Percentiles rank a stretch among this genome's conserved stretches.
phyloP scores from a whole-genome alignment of 2,329 filamentous ascomycete species.

The Aspergillus bombycis region DNA sequence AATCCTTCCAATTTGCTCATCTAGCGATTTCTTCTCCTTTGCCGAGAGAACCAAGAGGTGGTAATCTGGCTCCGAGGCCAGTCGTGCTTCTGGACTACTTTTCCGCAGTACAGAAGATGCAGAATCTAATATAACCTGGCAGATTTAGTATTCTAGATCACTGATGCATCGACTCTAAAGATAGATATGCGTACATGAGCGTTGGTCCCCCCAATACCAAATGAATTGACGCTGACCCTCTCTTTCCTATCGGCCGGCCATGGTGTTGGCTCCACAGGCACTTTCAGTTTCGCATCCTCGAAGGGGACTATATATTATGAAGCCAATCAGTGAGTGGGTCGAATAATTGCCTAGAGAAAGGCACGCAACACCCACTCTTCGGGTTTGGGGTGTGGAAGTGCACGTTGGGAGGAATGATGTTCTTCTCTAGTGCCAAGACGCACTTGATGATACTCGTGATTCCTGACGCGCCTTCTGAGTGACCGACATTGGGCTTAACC shows the following conservation, averaged over 20 bases:
- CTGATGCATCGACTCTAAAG: accelerated
- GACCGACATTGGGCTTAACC: conserved; percentile 35
- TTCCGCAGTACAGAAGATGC: not conserved
- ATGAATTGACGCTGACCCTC: conserved; percentile 37
- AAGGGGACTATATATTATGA: conserved; percentile 18
- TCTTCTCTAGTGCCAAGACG: conserved; percentile 27
- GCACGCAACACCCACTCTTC: conserved; percentile 13
- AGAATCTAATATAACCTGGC: conserved; percentile 18
- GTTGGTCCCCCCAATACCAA: conserved; percentile 35
- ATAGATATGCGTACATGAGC: conserved; percentile 20
- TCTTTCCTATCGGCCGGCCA: conserved; percentile 30
- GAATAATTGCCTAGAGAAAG: not conserved
- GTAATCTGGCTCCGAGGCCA: not conserved
- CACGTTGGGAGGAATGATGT: conserved; percentile 30
- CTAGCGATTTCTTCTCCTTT: conserved; percentile 14
- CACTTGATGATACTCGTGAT: conserved; percentile 32
- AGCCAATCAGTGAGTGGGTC: conserved; percentile 1
- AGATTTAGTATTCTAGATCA: not conserved
- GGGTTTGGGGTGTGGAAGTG: conserved; percentile 35
- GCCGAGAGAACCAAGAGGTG: conserved; percentile 23
- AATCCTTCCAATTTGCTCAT: conserved; percentile 12
- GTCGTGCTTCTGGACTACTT: not conserved
- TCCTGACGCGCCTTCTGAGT: conserved; percentile 31
- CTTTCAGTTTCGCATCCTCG: conserved; percentile 17
- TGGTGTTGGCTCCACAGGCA: conserved; percentile 20